Conservation (phyloP, 305 asterid genomes). For the Fraxinus xanthoxyloides region DNA sequence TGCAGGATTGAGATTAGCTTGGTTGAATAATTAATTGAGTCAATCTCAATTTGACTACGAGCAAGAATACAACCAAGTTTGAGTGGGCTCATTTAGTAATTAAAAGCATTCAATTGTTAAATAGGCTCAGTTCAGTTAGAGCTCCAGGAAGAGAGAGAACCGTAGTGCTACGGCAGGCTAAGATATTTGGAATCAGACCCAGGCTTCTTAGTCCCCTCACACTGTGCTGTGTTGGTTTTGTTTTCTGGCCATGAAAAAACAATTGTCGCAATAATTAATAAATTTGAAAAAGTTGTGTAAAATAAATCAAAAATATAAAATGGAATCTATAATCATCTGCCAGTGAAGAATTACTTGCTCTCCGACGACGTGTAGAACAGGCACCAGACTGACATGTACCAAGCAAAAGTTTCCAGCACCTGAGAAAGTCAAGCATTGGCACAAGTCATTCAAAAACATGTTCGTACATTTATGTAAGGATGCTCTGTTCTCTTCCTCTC, state of each 20-base stretch:
- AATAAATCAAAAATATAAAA: neutral
- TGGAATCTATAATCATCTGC: neutral
- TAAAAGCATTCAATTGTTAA: neutral
- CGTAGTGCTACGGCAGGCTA: constrained; percentile 92
- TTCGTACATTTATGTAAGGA: neutral
- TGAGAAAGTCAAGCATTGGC: constrained; percentile 32
- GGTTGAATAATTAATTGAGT: neutral
- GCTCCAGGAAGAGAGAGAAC: constrained; percentile 31
- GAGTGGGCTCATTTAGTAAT: neutral
- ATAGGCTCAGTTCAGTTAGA: neutral
- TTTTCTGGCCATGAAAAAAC: constrained; percentile 59
- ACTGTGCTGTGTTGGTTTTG: constrained; percentile 95
- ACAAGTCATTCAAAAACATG: constrained; percentile 1
- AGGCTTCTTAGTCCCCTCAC: constrained; percentile 83
- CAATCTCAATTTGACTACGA: neutral
- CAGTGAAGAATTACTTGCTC: constrained; percentile 61
- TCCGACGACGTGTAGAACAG: constrained; percentile 78
- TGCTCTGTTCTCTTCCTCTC: neutral
- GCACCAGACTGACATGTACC: constrained; percentile 90
- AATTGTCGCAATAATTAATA: constrained; percentile 12
- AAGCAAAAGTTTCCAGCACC: constrained; percentile 89
- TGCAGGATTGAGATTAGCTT: neutral
- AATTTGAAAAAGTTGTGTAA: constrained; percentile 12
- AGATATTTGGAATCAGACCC: constrained; percentile 80
- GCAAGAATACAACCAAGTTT: neutral